Base-by-base conservation (phyloP, 805 yeast species). In the Kuraishia ogatae region DNA sequence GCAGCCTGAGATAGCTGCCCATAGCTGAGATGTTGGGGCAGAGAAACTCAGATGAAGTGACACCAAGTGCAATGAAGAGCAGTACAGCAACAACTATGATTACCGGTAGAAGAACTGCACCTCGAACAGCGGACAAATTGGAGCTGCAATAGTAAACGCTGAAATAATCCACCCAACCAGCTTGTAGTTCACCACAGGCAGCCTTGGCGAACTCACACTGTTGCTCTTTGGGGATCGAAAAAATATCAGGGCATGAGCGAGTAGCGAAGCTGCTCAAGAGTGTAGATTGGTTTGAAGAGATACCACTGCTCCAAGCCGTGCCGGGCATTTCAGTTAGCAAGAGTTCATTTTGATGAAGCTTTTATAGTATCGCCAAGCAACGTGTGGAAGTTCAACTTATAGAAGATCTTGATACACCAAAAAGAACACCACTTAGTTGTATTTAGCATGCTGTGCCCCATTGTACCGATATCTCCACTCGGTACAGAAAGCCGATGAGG, bases 11-110 rank as follows among this genome's bases (percentile, higher is more conserved):
- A 35, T 77, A 72, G 24, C 74, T 74, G 2, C 97, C 84, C 8
- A 93, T 76, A 2, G 86, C 75, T 54, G 86, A 81, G 39, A 93
- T 68, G 60, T 90, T 91, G 1, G 97, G 96, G 53, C 96, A 87
- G 50, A 93, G 69, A 63, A 78, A 89, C 61, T 89, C 92, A 13
- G 93, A 84, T 0, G 97, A 96, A 1, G 94, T 83, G 4, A 87
- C 64, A 0, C 97, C 97, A 54, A 94, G 75, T 0, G 84, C 73
- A 15, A 81, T 69, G 60, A 92, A 89, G 48, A 86, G 66, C 1
- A 77, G 62, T 1, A 76, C 39, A 39, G 69, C 54, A 10, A 66
- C 51, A 1, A 59, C 5, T 0, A 55, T 20, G 0, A 64, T 48
- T 2, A 61, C 2, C 1, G 72, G 70, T 1, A 69, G 50, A 2